Conservation (phyloP, 768 basidiomycete genomes). For the Tulasnella calospora region DNA sequence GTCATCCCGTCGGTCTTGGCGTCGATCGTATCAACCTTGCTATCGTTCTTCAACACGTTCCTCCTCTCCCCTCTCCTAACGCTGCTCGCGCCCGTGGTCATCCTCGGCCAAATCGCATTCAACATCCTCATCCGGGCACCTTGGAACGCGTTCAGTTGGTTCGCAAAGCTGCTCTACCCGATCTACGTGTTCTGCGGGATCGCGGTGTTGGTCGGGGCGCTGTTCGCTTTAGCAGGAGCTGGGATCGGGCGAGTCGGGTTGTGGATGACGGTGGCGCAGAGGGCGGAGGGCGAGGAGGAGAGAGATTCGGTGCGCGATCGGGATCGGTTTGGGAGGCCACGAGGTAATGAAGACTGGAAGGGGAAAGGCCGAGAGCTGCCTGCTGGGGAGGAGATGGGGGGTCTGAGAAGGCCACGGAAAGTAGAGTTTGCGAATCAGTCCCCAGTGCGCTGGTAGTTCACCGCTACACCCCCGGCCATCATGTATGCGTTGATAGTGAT, state of each 20-base stretch:
- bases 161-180: conserved; percentile 48
- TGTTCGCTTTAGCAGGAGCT: conserved; percentile 44
- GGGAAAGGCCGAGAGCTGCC: not conserved
- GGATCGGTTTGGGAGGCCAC: not conserved
- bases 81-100: conserved; percentile 47
- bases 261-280: not conserved
- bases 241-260: conserved; percentile 10
- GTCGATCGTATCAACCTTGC: conserved; percentile 23
- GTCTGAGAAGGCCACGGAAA: not conserved
- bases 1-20: not conserved
- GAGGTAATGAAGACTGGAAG: not conserved
- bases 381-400: not conserved
- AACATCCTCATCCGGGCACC: conserved; percentile 48
- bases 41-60: conserved; percentile 21
- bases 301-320: not conserved
- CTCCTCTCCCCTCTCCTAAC: conserved; percentile 28
- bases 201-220: conserved; percentile 50
- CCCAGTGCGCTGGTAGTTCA: not conserved
- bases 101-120: conserved; percentile 42
- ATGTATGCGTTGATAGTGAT: not conserved
- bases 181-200: conserved; percentile 54
- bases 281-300: too few species aligned
- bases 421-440: conserved; percentile 9
- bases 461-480: not conserved
- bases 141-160: conserved; percentile 39